A percentile compares a stretch with the other conserved stretches of the same genome.
These are phyloP conservation scores for Casaregolazyma lundiana DNA, from an alignment of 1,139 yeast species.

Conservation along the genomic window DNA sequence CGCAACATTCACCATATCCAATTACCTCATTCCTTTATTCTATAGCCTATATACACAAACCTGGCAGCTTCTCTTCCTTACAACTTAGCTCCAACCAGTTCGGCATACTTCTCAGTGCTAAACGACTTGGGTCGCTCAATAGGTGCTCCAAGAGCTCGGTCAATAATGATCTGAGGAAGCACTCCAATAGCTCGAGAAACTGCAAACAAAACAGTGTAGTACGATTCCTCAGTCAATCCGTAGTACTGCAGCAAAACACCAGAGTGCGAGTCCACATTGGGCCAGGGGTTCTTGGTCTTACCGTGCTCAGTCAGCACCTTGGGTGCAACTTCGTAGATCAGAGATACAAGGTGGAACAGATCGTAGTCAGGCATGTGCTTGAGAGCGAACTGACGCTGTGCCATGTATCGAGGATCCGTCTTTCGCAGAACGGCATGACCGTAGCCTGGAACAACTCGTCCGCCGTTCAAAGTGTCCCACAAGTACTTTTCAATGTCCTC, in stretches of 20 bases:
- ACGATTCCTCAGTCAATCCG: slow-evolving; percentile 51
- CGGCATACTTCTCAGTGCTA: slow-evolving; percentile 43
- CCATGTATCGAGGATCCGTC: slow-evolving; percentile 97
- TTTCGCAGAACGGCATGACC: slow-evolving; percentile 97
- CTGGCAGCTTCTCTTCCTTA: slow-evolving; percentile 11
- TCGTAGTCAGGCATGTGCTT: slow-evolving; percentile 97
- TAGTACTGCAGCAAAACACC: slow-evolving; percentile 57
- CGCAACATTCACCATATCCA: not conserved
- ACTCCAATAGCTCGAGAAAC: slow-evolving; percentile 58
- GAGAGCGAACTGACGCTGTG: slow-evolving; percentile 96
- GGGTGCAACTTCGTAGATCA: slow-evolving; percentile 49
- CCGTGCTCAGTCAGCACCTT: slow-evolving; percentile 52
- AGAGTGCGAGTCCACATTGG: slow-evolving; percentile 57
- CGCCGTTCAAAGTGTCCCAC: slow-evolving; percentile 89
- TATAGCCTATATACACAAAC: not conserved
- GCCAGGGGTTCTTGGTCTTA: slow-evolving; percentile 61
- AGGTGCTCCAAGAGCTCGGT: slow-evolving; percentile 55
- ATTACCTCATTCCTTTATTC: not conserved
- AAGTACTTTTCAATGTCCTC: slow-evolving; percentile 84
- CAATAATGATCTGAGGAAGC: slow-evolving; percentile 55
- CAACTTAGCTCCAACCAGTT: slow-evolving; percentile 40
- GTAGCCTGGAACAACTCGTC: slow-evolving; percentile 97
- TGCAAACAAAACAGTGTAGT: slow-evolving; percentile 57
- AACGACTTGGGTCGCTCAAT: slow-evolving; percentile 59
- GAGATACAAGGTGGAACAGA: slow-evolving; percentile 88